A percentile compares a stretch with the other conserved stretches of the same genome.
phyloP scores from a whole-genome alignment of 1,284 basidiomycete species.

The Sanghuangporus weigelae region DNA sequence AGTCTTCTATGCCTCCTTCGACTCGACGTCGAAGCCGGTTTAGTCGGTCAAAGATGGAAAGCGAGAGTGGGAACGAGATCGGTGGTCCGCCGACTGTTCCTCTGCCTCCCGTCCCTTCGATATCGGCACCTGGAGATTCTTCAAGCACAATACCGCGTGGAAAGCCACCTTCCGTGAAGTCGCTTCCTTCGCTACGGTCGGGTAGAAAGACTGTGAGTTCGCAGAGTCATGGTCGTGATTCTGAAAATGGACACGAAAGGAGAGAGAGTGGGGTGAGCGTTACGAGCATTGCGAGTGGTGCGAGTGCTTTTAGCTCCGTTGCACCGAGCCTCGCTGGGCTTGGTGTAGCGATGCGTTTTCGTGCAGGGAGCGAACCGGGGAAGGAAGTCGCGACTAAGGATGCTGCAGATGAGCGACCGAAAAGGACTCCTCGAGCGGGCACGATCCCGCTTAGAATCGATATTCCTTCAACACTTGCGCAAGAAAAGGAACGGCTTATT shows the following conservation, averaged over 20 bases:
- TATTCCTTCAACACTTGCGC: constrained; percentile 1
- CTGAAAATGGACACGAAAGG: neutral
- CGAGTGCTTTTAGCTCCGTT: neutral
- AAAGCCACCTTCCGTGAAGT: neutral
- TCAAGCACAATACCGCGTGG: neutral
- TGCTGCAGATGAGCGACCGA: neutral
- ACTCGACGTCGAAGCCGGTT: neutral
- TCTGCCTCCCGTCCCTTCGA: constrained; percentile 5
- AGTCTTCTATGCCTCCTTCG: constrained; percentile 1
- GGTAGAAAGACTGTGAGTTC: neutral
- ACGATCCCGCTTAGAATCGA: constrained; percentile 1
- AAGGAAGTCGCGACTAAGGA: neutral
- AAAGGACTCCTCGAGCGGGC: neutral
- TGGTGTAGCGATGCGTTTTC: neutral
- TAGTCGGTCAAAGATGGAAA: neutral
- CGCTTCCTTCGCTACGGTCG: neutral
- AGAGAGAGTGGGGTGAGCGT: constrained; percentile 6
- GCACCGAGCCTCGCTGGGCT: constrained; percentile 6
- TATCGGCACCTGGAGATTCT: neutral
- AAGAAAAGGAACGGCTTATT: neutral
- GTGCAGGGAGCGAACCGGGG: neutral
- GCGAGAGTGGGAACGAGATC: neutral
- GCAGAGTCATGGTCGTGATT: neutral
- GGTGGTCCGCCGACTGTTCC: constrained; percentile 6
- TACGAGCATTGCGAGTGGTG: neutral